phyloP scores from a whole-genome alignment of 2,329 filamentous ascomycete species.

The Paecilomyces sp. region DNA sequence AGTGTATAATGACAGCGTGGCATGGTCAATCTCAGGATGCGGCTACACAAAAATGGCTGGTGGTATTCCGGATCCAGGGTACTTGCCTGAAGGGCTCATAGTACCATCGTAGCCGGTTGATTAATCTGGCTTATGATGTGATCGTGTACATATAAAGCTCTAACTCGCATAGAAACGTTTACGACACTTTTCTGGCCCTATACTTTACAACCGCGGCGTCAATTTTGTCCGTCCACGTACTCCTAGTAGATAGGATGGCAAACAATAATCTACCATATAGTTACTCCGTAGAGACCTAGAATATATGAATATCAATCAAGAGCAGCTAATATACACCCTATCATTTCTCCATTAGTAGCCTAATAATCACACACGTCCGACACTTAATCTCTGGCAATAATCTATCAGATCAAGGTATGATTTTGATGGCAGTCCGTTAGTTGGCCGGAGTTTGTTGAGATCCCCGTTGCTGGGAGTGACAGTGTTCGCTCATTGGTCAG shows the following conservation, averaged over 20 bases:
- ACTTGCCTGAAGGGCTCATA: background rate
- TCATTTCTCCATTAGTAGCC: background rate
- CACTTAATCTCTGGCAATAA: background rate
- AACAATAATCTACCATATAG: no score
- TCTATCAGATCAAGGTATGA: no score
- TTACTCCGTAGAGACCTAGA: background rate
- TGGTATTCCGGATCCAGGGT: background rate
- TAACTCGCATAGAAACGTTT: constrained; percentile 12
- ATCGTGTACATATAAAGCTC: constrained; percentile 23
- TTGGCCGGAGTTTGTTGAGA: background rate
- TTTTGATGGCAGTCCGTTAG: no score
- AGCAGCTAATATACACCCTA: background rate
- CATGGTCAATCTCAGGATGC: background rate
- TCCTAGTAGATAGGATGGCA: no score
- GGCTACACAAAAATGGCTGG: background rate
- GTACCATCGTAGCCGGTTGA: background rate
- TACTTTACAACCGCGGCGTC: background rate
- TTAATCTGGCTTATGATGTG: constrained; percentile 4
- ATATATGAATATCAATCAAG: no score
- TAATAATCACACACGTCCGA: background rate
- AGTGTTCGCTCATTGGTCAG: background rate
- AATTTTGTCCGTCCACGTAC: background rate
- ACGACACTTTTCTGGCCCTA: background rate
- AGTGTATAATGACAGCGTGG: background rate
- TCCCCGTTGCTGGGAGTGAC: background rate